phyloP scores from a whole-genome alignment of 139 green algal species.

The Micractinium conductrix region DNA sequence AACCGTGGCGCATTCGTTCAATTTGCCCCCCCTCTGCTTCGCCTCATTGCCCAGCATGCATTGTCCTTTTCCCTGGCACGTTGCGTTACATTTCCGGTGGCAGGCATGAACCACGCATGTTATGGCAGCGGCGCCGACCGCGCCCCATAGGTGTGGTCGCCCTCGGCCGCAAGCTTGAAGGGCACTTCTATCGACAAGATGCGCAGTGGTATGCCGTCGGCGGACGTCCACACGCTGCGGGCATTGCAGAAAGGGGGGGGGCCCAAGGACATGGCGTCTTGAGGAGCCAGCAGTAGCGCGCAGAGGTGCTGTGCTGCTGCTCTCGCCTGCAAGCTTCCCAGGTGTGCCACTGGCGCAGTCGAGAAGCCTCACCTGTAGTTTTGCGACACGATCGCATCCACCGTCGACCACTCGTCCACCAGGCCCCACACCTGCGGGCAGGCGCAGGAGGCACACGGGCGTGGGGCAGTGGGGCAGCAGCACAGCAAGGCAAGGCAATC shows the following conservation, averaged over 20 bases:
- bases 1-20: too few species aligned
- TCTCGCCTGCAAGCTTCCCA: neutral
- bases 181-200: slow-evolving; percentile 11
- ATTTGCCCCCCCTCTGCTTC: too few species aligned
- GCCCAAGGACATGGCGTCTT: neutral
- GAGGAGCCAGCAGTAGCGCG: neutral
- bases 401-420: neutral
- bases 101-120: too few species aligned
- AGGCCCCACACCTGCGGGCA: slow-evolving; percentile 3
- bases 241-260: too few species aligned
- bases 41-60: too few species aligned
- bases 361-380: neutral
- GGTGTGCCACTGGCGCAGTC: neutral
- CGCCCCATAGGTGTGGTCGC: neutral
- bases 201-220: neutral
- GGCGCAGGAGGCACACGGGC: neutral
- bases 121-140: too few species aligned
- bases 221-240: neutral
- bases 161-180: neutral
- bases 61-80: too few species aligned
- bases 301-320: neutral
- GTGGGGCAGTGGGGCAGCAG: neutral
- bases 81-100: too few species aligned
- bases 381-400: neutral
- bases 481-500: too few species aligned